Base-by-base conservation (phyloP, 2,329 filamentous ascomycete species). In the Plectosphaerella plurivora region DNA sequence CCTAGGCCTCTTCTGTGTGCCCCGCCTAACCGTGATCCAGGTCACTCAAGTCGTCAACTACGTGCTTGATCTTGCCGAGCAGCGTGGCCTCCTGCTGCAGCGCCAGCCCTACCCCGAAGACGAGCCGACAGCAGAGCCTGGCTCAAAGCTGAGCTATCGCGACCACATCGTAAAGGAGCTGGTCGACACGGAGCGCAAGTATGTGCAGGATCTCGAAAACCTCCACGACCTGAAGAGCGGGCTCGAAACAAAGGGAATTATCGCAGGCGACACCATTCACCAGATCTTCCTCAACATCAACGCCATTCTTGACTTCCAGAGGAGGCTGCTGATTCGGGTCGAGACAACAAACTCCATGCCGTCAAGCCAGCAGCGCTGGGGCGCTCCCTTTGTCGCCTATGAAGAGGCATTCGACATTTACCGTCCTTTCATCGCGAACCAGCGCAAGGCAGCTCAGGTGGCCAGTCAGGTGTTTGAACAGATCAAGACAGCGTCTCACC, bases 221-320 rank as follows among this genome's bases (percentile, higher is more conserved):
- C 71, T 99, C 36, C 91, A 97, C 67, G 87, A 92, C 48, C 81
- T 97, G 65, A 97, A 96, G 73, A 93, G 90, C 71, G 83, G 87
- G 22, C 77, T 97, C 51, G 91, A 97, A 61, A 88, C 95, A 65
- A 91, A 87, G 59, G 91, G 91, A 37, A 84, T 91, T 37, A 84
- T 97, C 57, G 88, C 90, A 2, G 93, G 94, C 51, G 94, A 99
- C 66, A 83, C 87, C 10, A 87, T 96, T 20, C 92, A 97, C 72
- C 86, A 92, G 64, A 97, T 99, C 57, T 99, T 99, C 71, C 79
- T 97, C 56, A 99, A 99, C 70, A 84, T 97, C 65, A 96, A 97
- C 67, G 85, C 89, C 28, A 89, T 99, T 47, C 80, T 99, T 50
- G 94, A 99, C 69, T 96, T 97, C 66, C 93, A 97, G 66, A 87